Evolutionary conservation across 768 basidiomycete genomes (phyloP).

Genomic region (Hypsizygus marmoreus): DNA sequence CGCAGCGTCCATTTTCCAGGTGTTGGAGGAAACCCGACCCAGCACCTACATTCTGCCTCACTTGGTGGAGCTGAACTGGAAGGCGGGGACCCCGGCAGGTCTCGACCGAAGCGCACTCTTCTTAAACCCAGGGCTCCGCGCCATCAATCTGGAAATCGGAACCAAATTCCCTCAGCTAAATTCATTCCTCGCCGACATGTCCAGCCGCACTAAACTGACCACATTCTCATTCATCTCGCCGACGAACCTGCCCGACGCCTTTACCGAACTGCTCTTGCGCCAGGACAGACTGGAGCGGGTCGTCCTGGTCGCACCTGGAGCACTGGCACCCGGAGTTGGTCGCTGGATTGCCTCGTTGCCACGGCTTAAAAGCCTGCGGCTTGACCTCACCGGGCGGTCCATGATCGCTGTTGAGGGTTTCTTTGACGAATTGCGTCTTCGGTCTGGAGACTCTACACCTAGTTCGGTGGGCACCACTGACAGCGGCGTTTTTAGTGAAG

Average conservation of each 20-base stretch:
- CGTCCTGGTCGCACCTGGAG: conserved; percentile 72
- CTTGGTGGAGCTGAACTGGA: conserved; percentile 72
- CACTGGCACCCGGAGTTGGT: conserved; percentile 68
- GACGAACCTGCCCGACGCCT: conserved; percentile 68
- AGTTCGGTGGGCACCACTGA: conserved; percentile 68
- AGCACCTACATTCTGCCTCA: conserved; percentile 66
- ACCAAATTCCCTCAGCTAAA: conserved; percentile 59
- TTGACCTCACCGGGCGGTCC: conserved; percentile 72
- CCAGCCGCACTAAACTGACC: conserved; percentile 62
- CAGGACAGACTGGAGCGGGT: conserved; percentile 65
- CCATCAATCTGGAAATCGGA: conserved; percentile 63
- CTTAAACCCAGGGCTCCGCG: conserved; percentile 63
- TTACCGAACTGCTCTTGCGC: conserved; percentile 63
- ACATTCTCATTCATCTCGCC: conserved; percentile 72
- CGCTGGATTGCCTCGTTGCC: conserved; percentile 72
- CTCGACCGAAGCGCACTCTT: conserved; percentile 68
- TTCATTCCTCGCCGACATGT: conserved; percentile 64
- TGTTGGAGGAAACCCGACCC: conserved; percentile 66
- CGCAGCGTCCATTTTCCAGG: conserved; percentile 63
- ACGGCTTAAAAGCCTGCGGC: conserved; percentile 59
- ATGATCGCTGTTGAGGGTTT: conserved; percentile 77
- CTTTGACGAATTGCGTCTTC: conserved; percentile 66
- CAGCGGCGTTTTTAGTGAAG: conserved; percentile 77
- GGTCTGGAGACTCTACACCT: conserved; percentile 73
- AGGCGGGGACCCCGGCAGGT: conserved; percentile 64